Percentiles rank a stretch among this genome's conserved stretches.
Evolutionary conservation across 2,329 filamentous ascomycete genomes (phyloP).

Genomic region (Colletotrichum australisinense): DNA sequence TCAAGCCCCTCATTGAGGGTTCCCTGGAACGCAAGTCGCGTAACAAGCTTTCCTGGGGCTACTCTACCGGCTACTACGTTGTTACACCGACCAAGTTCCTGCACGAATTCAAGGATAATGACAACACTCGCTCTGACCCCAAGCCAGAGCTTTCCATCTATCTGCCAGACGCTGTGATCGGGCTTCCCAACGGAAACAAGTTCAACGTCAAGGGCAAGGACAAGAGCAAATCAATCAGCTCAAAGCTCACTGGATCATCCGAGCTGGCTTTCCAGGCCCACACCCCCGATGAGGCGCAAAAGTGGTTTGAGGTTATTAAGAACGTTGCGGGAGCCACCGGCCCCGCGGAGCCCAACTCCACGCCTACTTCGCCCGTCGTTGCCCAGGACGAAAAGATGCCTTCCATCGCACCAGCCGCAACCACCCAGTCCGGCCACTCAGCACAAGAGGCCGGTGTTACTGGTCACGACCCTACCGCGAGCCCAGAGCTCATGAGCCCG

Average conservation of each 20-base stretch:
- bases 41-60: conserved; percentile 82
- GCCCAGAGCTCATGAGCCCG: conserved; percentile 30
- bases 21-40: conserved; percentile 91
- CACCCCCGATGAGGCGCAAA: conserved; percentile 80
- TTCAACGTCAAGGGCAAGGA: conserved; percentile 98
- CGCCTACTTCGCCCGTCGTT: conserved; percentile 44
- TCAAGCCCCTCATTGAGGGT: conserved; percentile 87
- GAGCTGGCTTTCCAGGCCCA: conserved; percentile 92
- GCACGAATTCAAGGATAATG: conserved; percentile 96
- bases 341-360: conserved; percentile 44
- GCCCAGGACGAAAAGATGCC: conserved; percentile 43
- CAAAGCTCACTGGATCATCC: conserved; percentile 81
- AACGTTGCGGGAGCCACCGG: conserved; percentile 66
- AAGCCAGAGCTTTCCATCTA: conserved; percentile 90
- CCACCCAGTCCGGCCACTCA: conserved; percentile 44
- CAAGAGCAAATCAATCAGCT: conserved; percentile 80
- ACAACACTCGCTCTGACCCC: conserved; percentile 77
- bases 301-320: conserved; percentile 84
- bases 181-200: conserved; percentile 78
- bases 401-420: conserved; percentile 35
- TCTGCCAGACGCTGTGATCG: conserved; percentile 88
- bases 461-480: conserved; percentile 39
- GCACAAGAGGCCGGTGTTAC: conserved; percentile 62
- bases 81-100: conserved; percentile 89
- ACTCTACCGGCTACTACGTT: conserved; percentile 87